Evolutionary conservation across 495 filamentous ascomycete genomes (phyloP), one percentile per base, ranked within the genome.

Genomic region (Bombardia bombarda): DNA sequence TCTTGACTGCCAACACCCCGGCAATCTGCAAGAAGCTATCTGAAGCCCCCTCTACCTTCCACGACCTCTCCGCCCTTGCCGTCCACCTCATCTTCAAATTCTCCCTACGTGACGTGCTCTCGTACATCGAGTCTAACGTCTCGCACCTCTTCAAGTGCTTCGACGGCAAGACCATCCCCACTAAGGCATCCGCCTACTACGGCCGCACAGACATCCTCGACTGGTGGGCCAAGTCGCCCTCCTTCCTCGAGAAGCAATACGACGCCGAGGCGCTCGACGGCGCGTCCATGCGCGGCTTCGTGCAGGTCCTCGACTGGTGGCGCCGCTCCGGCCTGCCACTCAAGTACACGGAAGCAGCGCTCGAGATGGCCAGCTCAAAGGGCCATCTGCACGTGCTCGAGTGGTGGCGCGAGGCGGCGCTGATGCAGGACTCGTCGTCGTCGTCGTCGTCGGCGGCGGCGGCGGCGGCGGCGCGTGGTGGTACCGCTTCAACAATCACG

Each of bases 1-100:
- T 95, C 18, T 73, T 96, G 12, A 77, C 82, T 0, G 79, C 82
- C 19, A 73, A 76, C 10, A 76, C 83, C n/a, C 56, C 72, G 3
- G 75, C 79, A 21, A 78, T 86, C 38, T 80, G 84, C 51, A 75
- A 72, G 32, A 69, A 78, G 38, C 70, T 86, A 14, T 75, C 88
- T 19, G 68, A 79, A 21, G 73, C 79, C 4, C 72, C 84, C 1
- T 73, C 82, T 12, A 69, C 75, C 2, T 84, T 86, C 43, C 78
- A 78, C 42, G 85, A 80, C 40, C 67, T 95, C 20, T 90, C 87
- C 4, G 81, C 82, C 23, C 70, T 89, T 1, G 84, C 84, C 30
- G 86, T 90, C 45, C 86, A 90, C 50, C 77, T 93, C 20, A 87
- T 95, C 51, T 84, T 95, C 66, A 90, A 90, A 50, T 96, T 95